phyloP scores from a whole-genome alignment of 495 filamentous ascomycete species.

The Patellaria atrata region DNA sequence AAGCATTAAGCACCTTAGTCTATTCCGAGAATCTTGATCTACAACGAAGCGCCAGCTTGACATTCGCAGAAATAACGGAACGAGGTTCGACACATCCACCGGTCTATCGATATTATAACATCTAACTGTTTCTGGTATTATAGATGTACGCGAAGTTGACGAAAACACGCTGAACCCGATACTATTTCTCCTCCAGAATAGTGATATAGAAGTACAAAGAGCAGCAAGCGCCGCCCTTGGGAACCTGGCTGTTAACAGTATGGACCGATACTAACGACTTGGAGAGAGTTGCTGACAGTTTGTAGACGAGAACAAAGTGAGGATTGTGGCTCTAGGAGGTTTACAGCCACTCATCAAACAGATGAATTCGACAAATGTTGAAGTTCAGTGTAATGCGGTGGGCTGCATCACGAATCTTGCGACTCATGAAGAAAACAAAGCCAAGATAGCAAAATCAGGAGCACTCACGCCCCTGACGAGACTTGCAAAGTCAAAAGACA shows the following conservation, averaged over 20 bases:
- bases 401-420: constrained; percentile 97
- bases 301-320: constrained; percentile 91
- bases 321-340: constrained; percentile 84
- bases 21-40: constrained; percentile 98
- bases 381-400: constrained; percentile 97
- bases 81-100: constrained; percentile 45
- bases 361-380: constrained; percentile 98
- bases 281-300: constrained; percentile 30
- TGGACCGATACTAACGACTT: constrained; percentile 21
- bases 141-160: constrained; percentile 94
- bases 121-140: constrained; percentile 8
- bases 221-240: constrained; percentile 92
- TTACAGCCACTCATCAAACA: constrained; percentile 86
- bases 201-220: constrained; percentile 92
- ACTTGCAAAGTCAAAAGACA: constrained; percentile 92
- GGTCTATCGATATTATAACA: not conserved
- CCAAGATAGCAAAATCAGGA: constrained; percentile 91
- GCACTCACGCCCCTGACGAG: constrained; percentile 80
- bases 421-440: constrained; percentile 98
- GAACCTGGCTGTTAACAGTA: constrained; percentile 94
- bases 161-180: constrained; percentile 91
- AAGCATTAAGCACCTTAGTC: constrained; percentile 84
- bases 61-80: constrained; percentile 98
- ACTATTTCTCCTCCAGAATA: constrained; percentile 82
- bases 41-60: constrained; percentile 92